phyloP scores from a whole-genome alignment of 1,284 basidiomycete genomes.

The Exobasidium rhododendri region DNA sequence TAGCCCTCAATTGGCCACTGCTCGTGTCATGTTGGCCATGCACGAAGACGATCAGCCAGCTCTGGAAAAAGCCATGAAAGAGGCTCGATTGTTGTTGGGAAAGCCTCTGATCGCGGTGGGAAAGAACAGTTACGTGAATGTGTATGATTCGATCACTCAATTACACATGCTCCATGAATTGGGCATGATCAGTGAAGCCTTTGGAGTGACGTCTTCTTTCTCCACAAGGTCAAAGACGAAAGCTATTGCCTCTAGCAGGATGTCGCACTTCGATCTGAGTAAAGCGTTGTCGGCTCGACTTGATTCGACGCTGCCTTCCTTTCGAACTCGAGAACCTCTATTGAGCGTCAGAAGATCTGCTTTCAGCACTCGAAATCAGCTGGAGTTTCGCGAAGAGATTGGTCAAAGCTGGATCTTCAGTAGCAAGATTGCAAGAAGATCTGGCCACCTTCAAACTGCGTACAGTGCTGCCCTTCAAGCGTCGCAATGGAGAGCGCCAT shows the following conservation, averaged over 20 bases:
- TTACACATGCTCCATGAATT: slow-evolving; percentile 87
- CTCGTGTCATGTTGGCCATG: slow-evolving; percentile 77
- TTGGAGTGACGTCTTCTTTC: neutral
- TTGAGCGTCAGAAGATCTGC: slow-evolving; percentile 85
- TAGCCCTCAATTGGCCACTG: slow-evolving; percentile 67
- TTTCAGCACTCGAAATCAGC: slow-evolving; percentile 65
- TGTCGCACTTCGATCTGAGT: neutral
- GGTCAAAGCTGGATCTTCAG: slow-evolving; percentile 86
- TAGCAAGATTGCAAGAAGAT: slow-evolving; percentile 90
- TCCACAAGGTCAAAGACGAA: neutral
- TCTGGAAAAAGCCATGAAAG: slow-evolving; percentile 59
- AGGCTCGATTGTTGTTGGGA: slow-evolving; percentile 75
- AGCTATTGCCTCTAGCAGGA: neutral
- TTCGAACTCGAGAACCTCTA: slow-evolving; percentile 84
- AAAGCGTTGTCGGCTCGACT: slow-evolving; percentile 63
- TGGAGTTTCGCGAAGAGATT: slow-evolving; percentile 60
- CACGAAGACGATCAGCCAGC: slow-evolving; percentile 58
- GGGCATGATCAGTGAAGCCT: slow-evolving; percentile 61
- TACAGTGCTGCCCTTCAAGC: slow-evolving; percentile 95
- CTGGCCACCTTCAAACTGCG: slow-evolving; percentile 91
- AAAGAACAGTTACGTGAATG: slow-evolving; percentile 69
- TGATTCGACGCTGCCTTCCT: slow-evolving; percentile 78
- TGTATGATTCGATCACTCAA: slow-evolving; percentile 81
- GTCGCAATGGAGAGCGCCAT: slow-evolving; percentile 69
- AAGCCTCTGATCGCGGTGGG: slow-evolving; percentile 76